Percentiles rank a stretch among this genome's conserved stretches.
phyloP scores from a whole-genome alignment of 305 asterid genomes.

The Nicotiana rustica region DNA sequence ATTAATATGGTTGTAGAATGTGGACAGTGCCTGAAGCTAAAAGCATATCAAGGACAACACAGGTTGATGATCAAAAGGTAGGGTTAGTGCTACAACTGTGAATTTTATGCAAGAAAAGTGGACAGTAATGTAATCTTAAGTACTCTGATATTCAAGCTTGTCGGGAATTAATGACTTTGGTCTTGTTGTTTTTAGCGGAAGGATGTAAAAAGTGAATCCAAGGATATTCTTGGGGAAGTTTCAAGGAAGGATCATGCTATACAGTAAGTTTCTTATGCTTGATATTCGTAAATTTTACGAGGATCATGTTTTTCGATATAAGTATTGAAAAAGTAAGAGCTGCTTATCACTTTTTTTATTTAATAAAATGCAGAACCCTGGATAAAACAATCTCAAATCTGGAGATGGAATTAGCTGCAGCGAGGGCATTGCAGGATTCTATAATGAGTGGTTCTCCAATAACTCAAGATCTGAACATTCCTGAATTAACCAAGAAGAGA shows the following conservation, averaged over 20 bases:
- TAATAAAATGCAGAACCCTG: constrained; percentile 56
- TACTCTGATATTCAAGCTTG: background rate
- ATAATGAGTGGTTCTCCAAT: constrained; percentile 69
- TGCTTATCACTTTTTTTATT: constrained; percentile 11
- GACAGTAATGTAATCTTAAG: background rate
- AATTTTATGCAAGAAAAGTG: constrained; percentile 38
- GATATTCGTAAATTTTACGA: constrained; percentile 18
- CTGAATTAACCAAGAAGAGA: constrained; percentile 64
- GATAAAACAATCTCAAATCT: constrained; percentile 79
- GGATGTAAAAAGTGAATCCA: constrained; percentile 51
- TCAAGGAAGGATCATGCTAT: constrained; percentile 61
- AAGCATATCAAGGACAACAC: constrained; percentile 50
- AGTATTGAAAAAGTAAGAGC: constrained; percentile 25
- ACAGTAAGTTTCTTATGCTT: constrained; percentile 59
- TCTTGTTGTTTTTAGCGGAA: constrained; percentile 42
- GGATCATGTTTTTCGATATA: background rate
- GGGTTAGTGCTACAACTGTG: constrained; percentile 56
- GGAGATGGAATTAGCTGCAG: constrained; percentile 88
- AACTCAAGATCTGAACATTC: constrained; percentile 64
- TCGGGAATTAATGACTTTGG: background rate
- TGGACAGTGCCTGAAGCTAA: constrained; percentile 78
- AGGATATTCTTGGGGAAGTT: constrained; percentile 53
- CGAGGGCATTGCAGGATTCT: constrained; percentile 83
- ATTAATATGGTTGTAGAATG: constrained; percentile 56
- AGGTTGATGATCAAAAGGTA: constrained; percentile 53